A percentile compares a stretch with the other conserved stretches of the same genome.
phyloP scores from a whole-genome alignment of 2,329 filamentous ascomycete species.

The Mycosphaerella sp. region DNA sequence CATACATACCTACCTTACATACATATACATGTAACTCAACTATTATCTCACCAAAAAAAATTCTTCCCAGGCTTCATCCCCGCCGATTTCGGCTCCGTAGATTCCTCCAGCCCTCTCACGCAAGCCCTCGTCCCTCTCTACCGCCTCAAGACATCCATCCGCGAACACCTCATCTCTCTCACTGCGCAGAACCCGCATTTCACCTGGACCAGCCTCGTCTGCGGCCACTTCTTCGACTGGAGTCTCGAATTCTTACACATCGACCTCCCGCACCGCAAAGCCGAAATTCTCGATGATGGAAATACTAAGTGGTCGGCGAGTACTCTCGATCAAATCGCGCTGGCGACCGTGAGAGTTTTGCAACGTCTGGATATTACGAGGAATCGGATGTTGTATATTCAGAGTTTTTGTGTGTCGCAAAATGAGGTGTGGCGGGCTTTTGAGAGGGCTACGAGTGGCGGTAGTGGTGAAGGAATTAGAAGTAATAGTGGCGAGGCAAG shows the following conservation, averaged over 20 bases:
- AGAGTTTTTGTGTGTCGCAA: slow-evolving; percentile 54
- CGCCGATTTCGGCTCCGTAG: slow-evolving; percentile 51
- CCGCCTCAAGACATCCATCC: slow-evolving; percentile 42
- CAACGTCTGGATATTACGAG: slow-evolving; percentile 46
- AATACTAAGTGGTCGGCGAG: slow-evolving; percentile 48
- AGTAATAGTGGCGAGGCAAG: background rate
- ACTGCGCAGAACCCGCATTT: slow-evolving; percentile 38
- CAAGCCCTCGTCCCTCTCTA: slow-evolving; percentile 48
- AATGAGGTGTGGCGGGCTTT: slow-evolving; percentile 50
- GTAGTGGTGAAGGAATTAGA: no score
- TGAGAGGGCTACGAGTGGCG: slow-evolving; percentile 47
- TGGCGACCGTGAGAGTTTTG: slow-evolving; percentile 49
- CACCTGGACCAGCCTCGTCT: slow-evolving; percentile 56
- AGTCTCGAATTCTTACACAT: slow-evolving; percentile 52
- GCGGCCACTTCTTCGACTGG: slow-evolving; percentile 58
- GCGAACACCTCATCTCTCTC: slow-evolving; percentile 49
- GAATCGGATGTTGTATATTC: slow-evolving; percentile 54
- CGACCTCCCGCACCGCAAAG: slow-evolving; percentile 45
- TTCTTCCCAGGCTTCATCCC: slow-evolving; percentile 49
- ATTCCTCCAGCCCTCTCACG: slow-evolving; percentile 34
- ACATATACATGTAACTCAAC: no score
- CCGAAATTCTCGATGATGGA: slow-evolving; percentile 53
- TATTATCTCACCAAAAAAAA: no score
- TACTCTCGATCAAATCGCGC: slow-evolving; percentile 48
- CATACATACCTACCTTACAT: background rate